A percentile compares a stretch with the other conserved stretches of the same genome.
Evolutionary conservation across 2,329 filamentous ascomycete species (phyloP).

Genomic region (Pseudogymnoascus sp.): DNA sequence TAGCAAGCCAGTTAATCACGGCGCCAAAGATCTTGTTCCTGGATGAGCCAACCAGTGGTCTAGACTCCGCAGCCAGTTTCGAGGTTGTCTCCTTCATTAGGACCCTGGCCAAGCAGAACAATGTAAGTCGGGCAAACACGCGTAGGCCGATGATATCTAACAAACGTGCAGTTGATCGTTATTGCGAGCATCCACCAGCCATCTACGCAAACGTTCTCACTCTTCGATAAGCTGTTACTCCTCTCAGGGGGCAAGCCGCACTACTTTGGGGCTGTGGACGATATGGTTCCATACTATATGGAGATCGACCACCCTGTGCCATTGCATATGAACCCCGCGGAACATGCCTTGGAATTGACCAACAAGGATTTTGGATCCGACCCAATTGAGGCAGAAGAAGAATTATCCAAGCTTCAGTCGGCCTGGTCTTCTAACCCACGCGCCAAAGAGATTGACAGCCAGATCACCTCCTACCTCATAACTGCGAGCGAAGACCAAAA

Average conservation of each 20-base stretch:
- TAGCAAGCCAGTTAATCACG: conserved; percentile 49
- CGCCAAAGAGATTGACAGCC: conserved; percentile 27
- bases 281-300: conserved; percentile 55
- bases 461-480: conserved; percentile 19
- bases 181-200: conserved; percentile 83
- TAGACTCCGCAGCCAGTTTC: conserved; percentile 57
- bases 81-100: conserved; percentile 69
- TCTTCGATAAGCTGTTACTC: conserved; percentile 73
- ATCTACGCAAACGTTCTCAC: conserved; percentile 67
- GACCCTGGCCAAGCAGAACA: conserved; percentile 57
- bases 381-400: conserved; percentile 37
- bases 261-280: conserved; percentile 60
- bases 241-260: conserved; percentile 63
- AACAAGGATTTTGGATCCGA: conserved; percentile 65
- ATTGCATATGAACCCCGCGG: conserved; percentile 67
- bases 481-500: not conserved
- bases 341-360: conserved; percentile 70
- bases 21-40: conserved; percentile 47
- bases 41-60: conserved; percentile 48
- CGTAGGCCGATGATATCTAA: conserved; percentile 18
- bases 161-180: conserved; percentile 54
- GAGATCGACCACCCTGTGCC: conserved; percentile 56
- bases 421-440: conserved; percentile 47
- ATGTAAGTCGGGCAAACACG: conserved; percentile 37
- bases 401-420: conserved; percentile 45